Evolutionary conservation across 331 rosid genomes (phyloP).

Genomic region (Cucumis variabilis): DNA sequence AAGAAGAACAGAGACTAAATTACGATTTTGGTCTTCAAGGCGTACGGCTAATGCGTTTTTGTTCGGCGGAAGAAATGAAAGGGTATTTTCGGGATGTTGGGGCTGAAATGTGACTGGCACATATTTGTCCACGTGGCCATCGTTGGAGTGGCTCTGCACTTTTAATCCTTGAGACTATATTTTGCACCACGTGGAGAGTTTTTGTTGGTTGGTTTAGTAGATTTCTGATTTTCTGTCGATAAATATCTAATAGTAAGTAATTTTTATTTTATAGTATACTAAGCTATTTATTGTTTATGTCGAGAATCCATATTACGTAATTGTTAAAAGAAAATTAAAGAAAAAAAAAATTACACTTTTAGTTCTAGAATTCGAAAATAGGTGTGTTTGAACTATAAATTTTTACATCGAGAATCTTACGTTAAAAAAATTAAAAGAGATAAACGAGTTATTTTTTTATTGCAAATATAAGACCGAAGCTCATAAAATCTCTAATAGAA

Average conservation of each 20-base stretch:
- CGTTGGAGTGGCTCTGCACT: conserved; percentile 32
- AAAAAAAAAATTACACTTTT: too few species aligned
- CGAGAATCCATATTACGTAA: too few species aligned
- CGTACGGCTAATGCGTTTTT: not conserved
- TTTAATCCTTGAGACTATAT: conserved; percentile 44
- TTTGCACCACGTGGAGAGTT: conserved; percentile 45
- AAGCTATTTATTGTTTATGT: too few species aligned
- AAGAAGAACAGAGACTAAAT: conserved; percentile 34
- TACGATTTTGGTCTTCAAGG: conserved; percentile 49
- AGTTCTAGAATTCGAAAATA: too few species aligned
- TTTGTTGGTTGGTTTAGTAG: conserved; percentile 39
- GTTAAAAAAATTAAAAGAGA: too few species aligned
- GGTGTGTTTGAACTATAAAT: too few species aligned
- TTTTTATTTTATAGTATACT: too few species aligned
- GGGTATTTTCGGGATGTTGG: conserved; percentile 41
- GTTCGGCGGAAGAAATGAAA: not conserved
- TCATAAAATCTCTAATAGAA: too few species aligned
- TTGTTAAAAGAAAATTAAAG: too few species aligned
- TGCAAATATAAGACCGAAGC: too few species aligned
- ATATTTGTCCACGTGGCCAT: conserved; percentile 56
- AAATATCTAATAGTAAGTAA: not conserved
- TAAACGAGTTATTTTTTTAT: too few species aligned
- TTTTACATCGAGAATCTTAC: too few species aligned
- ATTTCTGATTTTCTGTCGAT: not conserved
- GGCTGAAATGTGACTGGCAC: conserved; percentile 29